Conservation (phyloP, 192 early-diverging fungal genomes). For the Spizellomyces sp. region DNA sequence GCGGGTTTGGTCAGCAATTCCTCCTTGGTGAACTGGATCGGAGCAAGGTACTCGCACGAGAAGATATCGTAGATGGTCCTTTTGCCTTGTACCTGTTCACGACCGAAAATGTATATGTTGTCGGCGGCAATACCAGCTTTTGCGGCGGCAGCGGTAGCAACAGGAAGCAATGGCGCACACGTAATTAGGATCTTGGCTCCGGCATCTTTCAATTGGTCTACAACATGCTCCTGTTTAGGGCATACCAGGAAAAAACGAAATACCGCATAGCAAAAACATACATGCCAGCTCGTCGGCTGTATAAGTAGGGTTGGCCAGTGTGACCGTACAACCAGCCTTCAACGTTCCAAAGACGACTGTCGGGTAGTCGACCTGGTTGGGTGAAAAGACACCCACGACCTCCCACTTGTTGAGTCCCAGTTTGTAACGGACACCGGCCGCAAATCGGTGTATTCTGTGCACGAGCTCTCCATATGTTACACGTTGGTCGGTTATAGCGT, state of each 20-base stretch:
- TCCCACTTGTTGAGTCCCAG: conserved; percentile 69
- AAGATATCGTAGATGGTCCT: conserved; percentile 49
- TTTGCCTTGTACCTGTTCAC: conserved; percentile 18
- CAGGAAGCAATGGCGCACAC: conserved; percentile 16
- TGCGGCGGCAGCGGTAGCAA: conserved; percentile 38
- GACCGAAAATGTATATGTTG: conserved; percentile 1
- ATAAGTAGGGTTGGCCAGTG: conserved; percentile 83
- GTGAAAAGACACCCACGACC: conserved; percentile 69
- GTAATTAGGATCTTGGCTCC: conserved; percentile 70
- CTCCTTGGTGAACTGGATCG: conserved; percentile 37
- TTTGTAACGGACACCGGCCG: conserved; percentile 51
- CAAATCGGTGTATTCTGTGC: conserved; percentile 46
- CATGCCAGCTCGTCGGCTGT: conserved; percentile 73
- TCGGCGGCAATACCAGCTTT: conserved; percentile 35
- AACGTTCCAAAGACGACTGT: conserved; percentile 64
- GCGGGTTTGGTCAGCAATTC: conserved; percentile 50
- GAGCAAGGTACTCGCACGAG: conserved; percentile 30
- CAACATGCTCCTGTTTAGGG: neutral
- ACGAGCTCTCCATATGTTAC: conserved; percentile 53
- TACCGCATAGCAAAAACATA: neutral
- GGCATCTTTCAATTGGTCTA: conserved; percentile 70
- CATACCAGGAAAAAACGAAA: neutral
- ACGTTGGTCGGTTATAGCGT: conserved; percentile 46
- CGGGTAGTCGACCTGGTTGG: conserved; percentile 70
- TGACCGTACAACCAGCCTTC: conserved; percentile 59